Percentiles rank a stretch among this genome's conserved stretches.
Evolutionary conservation across 2,329 filamentous ascomycete species (phyloP).

Genomic region (Fusarium tricinctum): DNA sequence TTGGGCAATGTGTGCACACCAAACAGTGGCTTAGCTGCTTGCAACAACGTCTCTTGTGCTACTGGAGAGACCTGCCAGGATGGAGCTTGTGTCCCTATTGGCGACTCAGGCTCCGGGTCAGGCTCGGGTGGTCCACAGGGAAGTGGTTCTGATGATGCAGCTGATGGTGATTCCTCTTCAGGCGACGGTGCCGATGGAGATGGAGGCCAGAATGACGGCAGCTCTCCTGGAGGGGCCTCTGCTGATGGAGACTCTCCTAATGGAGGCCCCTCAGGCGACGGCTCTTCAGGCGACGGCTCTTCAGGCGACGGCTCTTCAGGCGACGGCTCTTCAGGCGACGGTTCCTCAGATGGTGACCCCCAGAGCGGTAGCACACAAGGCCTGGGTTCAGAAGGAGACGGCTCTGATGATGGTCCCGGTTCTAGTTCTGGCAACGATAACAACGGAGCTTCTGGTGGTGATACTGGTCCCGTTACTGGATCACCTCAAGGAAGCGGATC

Average conservation of each 20-base stretch:
- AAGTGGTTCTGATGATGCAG: neutral
- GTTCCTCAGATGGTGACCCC: neutral
- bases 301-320: neutral
- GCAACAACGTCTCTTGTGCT: constrained; percentile 10
- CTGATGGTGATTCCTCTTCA: neutral
- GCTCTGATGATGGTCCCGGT: neutral
- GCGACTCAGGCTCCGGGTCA: neutral
- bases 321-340: neutral
- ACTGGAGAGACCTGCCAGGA: constrained; percentile 25
- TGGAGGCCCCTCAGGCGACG: neutral
- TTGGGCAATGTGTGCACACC: constrained; percentile 32
- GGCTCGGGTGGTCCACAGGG: neutral
- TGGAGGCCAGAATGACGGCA: no score
- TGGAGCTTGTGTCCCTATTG: constrained; percentile 12
- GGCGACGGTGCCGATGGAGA: neutral
- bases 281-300: neutral
- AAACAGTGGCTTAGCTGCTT: constrained; percentile 5
- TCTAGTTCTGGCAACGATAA: neutral
- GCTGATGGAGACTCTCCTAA: neutral
- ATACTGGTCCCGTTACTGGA: neutral
- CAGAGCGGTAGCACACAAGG: constrained; percentile 18
- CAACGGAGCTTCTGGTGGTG: neutral
- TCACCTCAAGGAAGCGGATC: neutral
- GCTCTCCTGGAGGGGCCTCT: neutral
- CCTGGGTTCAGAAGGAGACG: neutral